These are phyloP conservation scores for Tephrocybe rancida DNA, from an alignment of 768 basidiomycete genomes.

Conservation along the genomic window DNA sequence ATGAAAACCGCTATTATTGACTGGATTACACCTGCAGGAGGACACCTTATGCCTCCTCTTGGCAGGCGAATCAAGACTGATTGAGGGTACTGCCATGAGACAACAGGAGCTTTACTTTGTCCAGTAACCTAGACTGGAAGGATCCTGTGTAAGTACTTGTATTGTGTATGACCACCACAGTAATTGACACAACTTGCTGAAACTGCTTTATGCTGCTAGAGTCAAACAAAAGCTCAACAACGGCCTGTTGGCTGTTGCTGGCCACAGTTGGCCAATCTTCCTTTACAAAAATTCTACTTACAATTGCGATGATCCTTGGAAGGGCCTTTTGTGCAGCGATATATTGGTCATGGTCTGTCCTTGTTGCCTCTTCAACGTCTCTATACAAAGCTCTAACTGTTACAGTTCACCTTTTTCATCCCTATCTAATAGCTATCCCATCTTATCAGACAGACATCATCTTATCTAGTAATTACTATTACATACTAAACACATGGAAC, in stretches of 20 bases:
- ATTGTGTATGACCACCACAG: neutral
- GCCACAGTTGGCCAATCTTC: slow-evolving; percentile 25
- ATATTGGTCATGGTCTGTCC: slow-evolving; percentile 21
- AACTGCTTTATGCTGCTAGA: neutral
- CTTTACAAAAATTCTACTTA: slow-evolving; percentile 20
- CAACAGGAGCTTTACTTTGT: slow-evolving; percentile 12
- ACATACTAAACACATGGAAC: too few species aligned
- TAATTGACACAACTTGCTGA: neutral
- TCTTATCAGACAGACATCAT: too few species aligned
- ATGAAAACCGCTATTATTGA: slow-evolving; percentile 21
- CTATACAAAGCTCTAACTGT: too few species aligned
- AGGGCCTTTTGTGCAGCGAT: slow-evolving; percentile 21
- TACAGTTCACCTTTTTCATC: too few species aligned
- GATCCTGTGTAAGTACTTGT: slow-evolving; percentile 11
- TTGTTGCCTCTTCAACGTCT: neutral
- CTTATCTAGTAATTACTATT: too few species aligned
- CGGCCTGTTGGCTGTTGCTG: slow-evolving; percentile 15
- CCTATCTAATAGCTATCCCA: too few species aligned
- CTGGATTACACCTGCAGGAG: slow-evolving; percentile 23
- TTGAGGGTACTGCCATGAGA: slow-evolving; percentile 10
- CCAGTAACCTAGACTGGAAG: slow-evolving; percentile 14
- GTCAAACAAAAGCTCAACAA: neutral
- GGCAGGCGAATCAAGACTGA: slow-evolving; percentile 5
- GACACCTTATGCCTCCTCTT: slow-evolving; percentile 10
- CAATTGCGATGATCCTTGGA: slow-evolving; percentile 25